Evolutionary conservation across 1,284 basidiomycete species (phyloP).

Genomic region (Marasmius tenuissimus): DNA sequence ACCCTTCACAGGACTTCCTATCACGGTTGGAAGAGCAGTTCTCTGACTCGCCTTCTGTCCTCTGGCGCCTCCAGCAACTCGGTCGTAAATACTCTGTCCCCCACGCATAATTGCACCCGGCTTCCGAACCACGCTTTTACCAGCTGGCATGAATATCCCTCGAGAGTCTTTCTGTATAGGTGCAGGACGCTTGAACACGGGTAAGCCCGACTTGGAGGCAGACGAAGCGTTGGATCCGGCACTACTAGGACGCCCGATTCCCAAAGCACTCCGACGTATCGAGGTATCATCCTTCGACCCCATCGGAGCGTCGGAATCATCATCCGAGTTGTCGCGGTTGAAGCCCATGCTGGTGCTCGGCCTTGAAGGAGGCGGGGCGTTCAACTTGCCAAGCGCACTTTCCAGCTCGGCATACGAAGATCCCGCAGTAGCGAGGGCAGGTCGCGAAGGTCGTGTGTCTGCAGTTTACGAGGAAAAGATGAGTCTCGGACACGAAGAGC

Average conservation of each 20-base stretch:
- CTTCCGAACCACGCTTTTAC: slow-evolving; percentile 2
- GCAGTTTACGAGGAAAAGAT: not conserved
- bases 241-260: slow-evolving; percentile 1
- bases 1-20: slow-evolving; percentile 59
- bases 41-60: slow-evolving; percentile 59
- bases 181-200: not conserved
- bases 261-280: slow-evolving; percentile 10
- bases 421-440: not conserved
- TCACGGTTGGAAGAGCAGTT: slow-evolving; percentile 58
- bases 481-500: too few relatives aligned
- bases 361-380: slow-evolving; percentile 55
- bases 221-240: not conserved
- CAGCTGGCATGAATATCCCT: slow-evolving; percentile 7
- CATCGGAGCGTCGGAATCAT: slow-evolving; percentile 21
- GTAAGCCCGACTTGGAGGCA: not conserved
- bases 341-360: slow-evolving; percentile 70
- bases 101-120: slow-evolving; percentile 11
- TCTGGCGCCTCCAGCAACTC: slow-evolving; percentile 18
- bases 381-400: slow-evolving; percentile 62
- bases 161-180: slow-evolving; percentile 3
- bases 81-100: not conserved
- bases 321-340: slow-evolving; percentile 32
- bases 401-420: slow-evolving; percentile 54
- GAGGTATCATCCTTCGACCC: slow-evolving; percentile 15
- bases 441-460: not conserved